A percentile compares a stretch with the other conserved stretches of the same genome.
These are phyloP conservation scores for Podila clonocystis DNA, from an alignment of 192 early-diverging fungal genomes.

Conservation along the genomic window DNA sequence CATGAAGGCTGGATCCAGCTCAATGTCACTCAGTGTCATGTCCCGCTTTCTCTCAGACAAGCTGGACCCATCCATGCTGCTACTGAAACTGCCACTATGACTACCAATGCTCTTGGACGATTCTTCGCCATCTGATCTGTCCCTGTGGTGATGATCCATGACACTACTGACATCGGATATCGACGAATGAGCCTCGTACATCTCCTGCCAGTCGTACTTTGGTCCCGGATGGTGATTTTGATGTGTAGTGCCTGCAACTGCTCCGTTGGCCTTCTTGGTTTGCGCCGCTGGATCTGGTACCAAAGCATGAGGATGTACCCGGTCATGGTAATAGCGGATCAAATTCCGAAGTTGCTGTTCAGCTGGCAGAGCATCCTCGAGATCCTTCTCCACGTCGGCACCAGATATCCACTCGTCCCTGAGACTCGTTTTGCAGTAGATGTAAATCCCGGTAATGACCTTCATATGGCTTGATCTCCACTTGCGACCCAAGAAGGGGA, in stretches of 20 bases:
- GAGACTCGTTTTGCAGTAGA: constrained; percentile 68
- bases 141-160: background rate
- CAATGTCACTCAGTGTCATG: constrained; percentile 51
- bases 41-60: constrained; percentile 22
- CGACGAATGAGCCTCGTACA: constrained; percentile 48
- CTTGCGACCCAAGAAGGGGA: constrained; percentile 81
- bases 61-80: constrained; percentile 4
- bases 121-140: constrained; percentile 38
- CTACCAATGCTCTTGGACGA: constrained; percentile 37
- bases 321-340: constrained; percentile 70
- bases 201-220: constrained; percentile 50
- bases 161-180: constrained; percentile 27
- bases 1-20: constrained; percentile 68
- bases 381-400: constrained; percentile 71
- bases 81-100: constrained; percentile 8
- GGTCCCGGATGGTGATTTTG: constrained; percentile 43
- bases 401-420: constrained; percentile 78
- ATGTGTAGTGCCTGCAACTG: background rate
- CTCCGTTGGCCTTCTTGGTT: background rate
- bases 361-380: constrained; percentile 77
- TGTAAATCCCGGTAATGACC: constrained; percentile 79
- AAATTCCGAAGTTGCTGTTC: constrained; percentile 72
- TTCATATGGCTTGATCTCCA: constrained; percentile 90
- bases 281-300: constrained; percentile 29
- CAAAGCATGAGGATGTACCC: constrained; percentile 52